These are phyloP conservation scores for Malassezia restricta DNA, from an alignment of 1,284 basidiomycete species.

Conservation along the genomic window DNA sequence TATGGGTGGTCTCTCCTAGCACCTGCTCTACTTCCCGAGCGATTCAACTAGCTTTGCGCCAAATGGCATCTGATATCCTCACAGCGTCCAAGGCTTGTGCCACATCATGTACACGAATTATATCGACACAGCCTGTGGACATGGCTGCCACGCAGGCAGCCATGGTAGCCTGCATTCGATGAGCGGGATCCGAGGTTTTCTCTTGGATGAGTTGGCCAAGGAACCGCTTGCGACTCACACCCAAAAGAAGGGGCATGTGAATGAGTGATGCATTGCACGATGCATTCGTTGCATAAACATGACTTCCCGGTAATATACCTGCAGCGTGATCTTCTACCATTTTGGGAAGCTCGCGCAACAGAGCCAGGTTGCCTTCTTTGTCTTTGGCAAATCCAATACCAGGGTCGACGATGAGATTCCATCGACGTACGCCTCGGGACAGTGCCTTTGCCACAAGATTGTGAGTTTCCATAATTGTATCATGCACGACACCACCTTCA, in stretches of 20 bases:
- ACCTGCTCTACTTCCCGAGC: slow-evolving; percentile 5
- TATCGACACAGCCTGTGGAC: slow-evolving; percentile 56
- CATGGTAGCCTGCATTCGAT: slow-evolving; percentile 68
- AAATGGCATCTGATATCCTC: slow-evolving; percentile 51
- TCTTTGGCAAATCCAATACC: slow-evolving; percentile 92
- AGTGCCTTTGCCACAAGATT: slow-evolving; percentile 59
- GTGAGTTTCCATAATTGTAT: slow-evolving; percentile 64
- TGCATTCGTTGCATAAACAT: slow-evolving; percentile 4
- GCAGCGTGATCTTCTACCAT: neutral
- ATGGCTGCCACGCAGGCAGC: slow-evolving; percentile 66
- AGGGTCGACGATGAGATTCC: slow-evolving; percentile 84
- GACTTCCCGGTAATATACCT: neutral
- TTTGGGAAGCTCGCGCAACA: slow-evolving; percentile 43
- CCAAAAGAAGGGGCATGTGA: slow-evolving; percentile 34
- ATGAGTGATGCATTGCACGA: slow-evolving; percentile 12
- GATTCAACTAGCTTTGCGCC: slow-evolving; percentile 6
- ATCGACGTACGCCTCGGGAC: slow-evolving; percentile 67
- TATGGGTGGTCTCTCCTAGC: slow-evolving; percentile 20
- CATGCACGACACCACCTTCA: slow-evolving; percentile 61
- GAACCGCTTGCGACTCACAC: slow-evolving; percentile 39
- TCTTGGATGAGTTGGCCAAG: slow-evolving; percentile 36
- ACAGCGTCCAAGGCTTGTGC: slow-evolving; percentile 58
- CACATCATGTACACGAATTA: slow-evolving; percentile 77
- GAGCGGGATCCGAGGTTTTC: slow-evolving; percentile 33
- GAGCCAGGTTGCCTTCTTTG: slow-evolving; percentile 59